Evolutionary conservation across 2,329 filamentous ascomycete species (phyloP).

Genomic region (Incumbomyces lentus): DNA sequence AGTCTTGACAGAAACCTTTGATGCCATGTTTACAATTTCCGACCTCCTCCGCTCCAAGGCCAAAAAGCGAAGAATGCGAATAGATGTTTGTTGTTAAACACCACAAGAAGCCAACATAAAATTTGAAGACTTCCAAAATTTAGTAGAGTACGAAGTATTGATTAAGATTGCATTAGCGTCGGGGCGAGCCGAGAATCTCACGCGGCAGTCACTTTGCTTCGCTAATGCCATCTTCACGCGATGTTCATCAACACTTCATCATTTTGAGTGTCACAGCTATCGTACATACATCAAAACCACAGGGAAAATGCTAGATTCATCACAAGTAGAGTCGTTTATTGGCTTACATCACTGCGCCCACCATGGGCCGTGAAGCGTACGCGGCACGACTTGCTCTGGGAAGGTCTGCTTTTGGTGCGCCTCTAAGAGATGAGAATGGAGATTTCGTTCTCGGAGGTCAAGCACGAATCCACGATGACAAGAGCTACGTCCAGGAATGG

Average conservation of each 20-base stretch:
- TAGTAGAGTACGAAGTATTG: background rate
- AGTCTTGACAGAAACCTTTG: conserved; percentile 58
- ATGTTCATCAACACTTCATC: background rate
- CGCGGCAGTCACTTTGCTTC: no score
- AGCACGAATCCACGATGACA: conserved; percentile 25
- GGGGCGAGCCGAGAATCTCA: background rate
- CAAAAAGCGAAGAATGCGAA: no score
- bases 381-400: conserved; percentile 35
- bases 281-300: background rate
- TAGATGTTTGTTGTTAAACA: no score
- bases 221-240: background rate
- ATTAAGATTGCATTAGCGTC: conserved; percentile 1
- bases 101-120: background rate
- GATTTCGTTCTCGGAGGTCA: conserved; percentile 17
- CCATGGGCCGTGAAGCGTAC: conserved; percentile 37
- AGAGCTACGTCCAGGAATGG: conserved; percentile 38
- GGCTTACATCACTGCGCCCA: background rate
- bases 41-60: background rate
- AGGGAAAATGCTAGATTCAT: no score
- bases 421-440: conserved; percentile 17
- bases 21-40: conserved; percentile 33
- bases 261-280: background rate
- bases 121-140: background rate
- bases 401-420: conserved; percentile 17
- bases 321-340: no score